A percentile compares a stretch with the other conserved stretches of the same genome.
Conservation (phyloP, 768 basidiomycete species). For the Nidularia pulvinata region DNA sequence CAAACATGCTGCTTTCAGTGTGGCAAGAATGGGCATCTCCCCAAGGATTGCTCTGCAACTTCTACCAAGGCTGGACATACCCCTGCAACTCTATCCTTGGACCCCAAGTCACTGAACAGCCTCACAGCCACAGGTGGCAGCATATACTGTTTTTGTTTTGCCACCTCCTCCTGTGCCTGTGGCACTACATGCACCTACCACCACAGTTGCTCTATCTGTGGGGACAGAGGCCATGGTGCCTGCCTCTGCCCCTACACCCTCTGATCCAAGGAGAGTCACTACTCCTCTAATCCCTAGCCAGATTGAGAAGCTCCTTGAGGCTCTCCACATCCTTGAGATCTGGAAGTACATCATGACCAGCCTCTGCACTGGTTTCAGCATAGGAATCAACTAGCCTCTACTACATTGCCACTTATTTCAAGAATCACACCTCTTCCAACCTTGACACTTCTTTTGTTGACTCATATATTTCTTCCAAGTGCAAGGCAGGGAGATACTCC, state of each 20-base stretch:
- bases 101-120: slow-evolving; percentile 10
- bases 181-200: slow-evolving; percentile 11
- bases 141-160: slow-evolving; percentile 23
- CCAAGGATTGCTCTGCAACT: slow-evolving; percentile 12
- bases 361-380: slow-evolving; percentile 29
- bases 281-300: slow-evolving; percentile 21
- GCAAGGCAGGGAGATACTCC: slow-evolving; percentile 25
- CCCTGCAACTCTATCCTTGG: slow-evolving; percentile 9
- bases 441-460: slow-evolving; percentile 25
- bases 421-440: slow-evolving; percentile 27
- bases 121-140: slow-evolving; percentile 13
- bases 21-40: slow-evolving; percentile 17
- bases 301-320: slow-evolving; percentile 6
- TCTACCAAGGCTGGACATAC: slow-evolving; percentile 17
- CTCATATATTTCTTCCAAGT: slow-evolving; percentile 26
- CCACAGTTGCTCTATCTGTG: slow-evolving; percentile 29
- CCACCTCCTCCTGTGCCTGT: slow-evolving; percentile 12
- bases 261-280: slow-evolving; percentile 27
- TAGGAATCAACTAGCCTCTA: slow-evolving; percentile 18
- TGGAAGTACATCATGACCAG: slow-evolving; percentile 27
- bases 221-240: slow-evolving; percentile 21
- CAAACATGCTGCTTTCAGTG: slow-evolving; percentile 21
- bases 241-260: slow-evolving; percentile 11
- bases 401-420: slow-evolving; percentile 19
- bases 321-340: slow-evolving; percentile 8